Base-by-base conservation (phyloP, 495 filamentous ascomycete species). In the Ramalina peruviana region DNA sequence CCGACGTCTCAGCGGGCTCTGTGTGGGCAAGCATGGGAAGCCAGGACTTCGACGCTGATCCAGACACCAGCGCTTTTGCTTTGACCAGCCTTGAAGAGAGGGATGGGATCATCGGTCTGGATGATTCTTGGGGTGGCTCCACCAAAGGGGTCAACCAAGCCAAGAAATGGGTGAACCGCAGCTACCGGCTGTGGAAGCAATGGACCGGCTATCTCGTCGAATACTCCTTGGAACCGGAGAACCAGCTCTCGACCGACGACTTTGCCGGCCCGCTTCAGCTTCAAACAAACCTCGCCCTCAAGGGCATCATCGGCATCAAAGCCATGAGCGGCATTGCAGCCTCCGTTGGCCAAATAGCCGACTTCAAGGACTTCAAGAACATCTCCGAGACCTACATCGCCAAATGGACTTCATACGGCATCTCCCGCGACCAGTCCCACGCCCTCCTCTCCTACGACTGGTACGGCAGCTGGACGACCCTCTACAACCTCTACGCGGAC, bases 401-500 rank as follows among this genome's bases (percentile, higher is more conserved):
- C 39, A 86, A 83, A 60, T 97, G 89, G 89, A 74, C 88, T 55
- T 74, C 85, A 48, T 80, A 76, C 52, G 89, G 79, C 47, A 80
- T 93, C 58, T 86, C 84, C 0, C 72, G 86, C 23, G 90, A 97
- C 64, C 72, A 77, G 37, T 78, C 82, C 1, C 86, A 94, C 58
- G 86, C 87, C 23, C 94, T 95, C 62, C 69, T 97, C 36, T 84
- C 90, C 1, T 97, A 97, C 63, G 77, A 88, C 46, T 94, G 90
- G 88, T 88, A 86, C 57, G 90, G 90, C 11, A 88, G 83, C 40
- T 97, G 90, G 90, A 94, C 88, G 41, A 95, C 87, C 1, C 74
- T 94, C 17, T 96, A 96, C 67, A 94, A 94, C 56, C 72, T 94
- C 23, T 94, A 84, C 65, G 83, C 80, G 27, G 88, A 94, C 55